Evolutionary conservation across 441 rosid species (phyloP).

Genomic region (Mallotus japonicus): DNA sequence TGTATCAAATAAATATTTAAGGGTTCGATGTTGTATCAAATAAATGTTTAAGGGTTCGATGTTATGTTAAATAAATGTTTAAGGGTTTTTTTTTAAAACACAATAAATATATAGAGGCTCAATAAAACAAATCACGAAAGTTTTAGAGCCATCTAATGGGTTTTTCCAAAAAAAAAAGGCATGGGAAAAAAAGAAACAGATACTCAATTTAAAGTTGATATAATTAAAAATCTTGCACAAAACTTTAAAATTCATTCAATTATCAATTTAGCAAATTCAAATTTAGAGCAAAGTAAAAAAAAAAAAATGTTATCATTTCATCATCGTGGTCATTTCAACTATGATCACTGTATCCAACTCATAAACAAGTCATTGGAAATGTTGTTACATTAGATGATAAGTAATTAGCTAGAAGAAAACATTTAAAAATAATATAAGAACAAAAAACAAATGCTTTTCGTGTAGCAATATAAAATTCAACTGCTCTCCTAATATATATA

Average conservation of each 20-base stretch:
- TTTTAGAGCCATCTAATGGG: no score
- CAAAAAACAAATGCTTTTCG: slow-evolving; percentile 18
- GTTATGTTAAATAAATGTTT: no score
- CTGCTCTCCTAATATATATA: slow-evolving; percentile 24
- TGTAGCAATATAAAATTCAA: slow-evolving; percentile 26
- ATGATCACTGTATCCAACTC: not conserved
- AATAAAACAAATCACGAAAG: no score
- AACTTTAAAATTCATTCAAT: not conserved
- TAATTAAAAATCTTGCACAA: not conserved
- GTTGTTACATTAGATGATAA: slow-evolving; percentile 12
- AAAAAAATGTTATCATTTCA: slow-evolving; percentile 8
- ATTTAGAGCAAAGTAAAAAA: not conserved
- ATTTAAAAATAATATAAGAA: no score
- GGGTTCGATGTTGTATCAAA: no score
- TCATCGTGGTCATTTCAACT: slow-evolving; percentile 21
- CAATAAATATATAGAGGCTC: no score
- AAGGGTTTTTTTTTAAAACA: no score
- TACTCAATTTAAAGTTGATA: no score
- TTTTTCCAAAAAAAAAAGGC: no score
- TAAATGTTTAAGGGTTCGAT: no score
- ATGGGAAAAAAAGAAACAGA: not conserved
- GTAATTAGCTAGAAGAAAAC: not conserved
- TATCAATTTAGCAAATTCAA: not conserved
- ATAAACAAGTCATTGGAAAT: slow-evolving; percentile 24
- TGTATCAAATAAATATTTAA: no score